Evolutionary conservation across 1,139 yeast species (phyloP), one percentile per base, ranked within the genome.

Genomic region (Chernovozyma sophiae-reginae): DNA sequence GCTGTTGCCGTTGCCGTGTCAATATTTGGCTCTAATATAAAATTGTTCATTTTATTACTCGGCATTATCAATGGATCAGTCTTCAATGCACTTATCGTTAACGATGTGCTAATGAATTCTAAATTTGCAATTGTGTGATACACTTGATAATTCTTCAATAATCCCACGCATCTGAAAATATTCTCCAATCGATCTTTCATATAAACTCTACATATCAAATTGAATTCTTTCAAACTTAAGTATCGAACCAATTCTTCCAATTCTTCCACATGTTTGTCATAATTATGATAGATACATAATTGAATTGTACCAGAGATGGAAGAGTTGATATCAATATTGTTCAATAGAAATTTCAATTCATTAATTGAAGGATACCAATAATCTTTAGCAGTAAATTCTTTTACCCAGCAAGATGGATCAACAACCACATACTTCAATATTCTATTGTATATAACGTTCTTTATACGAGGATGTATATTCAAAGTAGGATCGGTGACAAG

Each of bases 351-450:
- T 14, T 33, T 32, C 19, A 36, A 30, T 24, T 37, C 40, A 6
- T 22, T 16, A n/a, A 37, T 30, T 5, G 35, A 19, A 11, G 40
- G 40, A 23, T 27, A 37, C 40, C 40, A 37, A 16, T 34, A 34
- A 14, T 37, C 40, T 3, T 13, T 28, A 6, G 24, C 12, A 7
- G 38, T 27, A 35, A 37, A 37, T 16, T 34, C 34, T 19, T 29
- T 28, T 2, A 26, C 38, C 40, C 40, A 37, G 27, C 40, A 37
- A 8, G 40, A 37, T 11, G 40, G 40, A 29, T 37, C 40, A 7
- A 37, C 23, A 15, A 37, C 40, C 11, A 37, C 40, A 34, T 30
- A 37, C 16, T 22, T 15, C 3, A 37, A 26, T 10, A 37, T 25
- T 13, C 39, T 24, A 14, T 28, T 25, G 19, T 26, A 28, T 12